Conservation (phyloP, 2,329 filamentous ascomycete species). For the Dactylonectria macrodidyma region DNA sequence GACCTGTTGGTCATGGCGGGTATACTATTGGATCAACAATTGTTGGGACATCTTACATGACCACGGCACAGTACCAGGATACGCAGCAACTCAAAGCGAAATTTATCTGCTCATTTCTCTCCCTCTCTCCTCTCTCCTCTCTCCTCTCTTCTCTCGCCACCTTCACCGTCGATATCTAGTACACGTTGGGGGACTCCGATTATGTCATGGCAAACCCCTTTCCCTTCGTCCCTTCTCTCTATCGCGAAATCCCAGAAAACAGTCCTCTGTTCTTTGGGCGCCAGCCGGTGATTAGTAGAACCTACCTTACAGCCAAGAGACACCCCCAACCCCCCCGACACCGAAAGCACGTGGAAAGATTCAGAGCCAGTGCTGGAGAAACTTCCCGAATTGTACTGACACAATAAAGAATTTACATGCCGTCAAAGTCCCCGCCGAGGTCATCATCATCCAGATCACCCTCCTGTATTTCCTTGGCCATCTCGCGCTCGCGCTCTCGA, state of each 20-base stretch:
- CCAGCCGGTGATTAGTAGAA: conserved; percentile 40
- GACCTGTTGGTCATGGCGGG: too few species aligned
- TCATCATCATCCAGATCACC: conserved; percentile 98
- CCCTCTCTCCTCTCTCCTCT: background rate
- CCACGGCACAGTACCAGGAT: background rate
- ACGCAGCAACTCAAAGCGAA: conserved; percentile 24
- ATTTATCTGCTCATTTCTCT: conserved; percentile 34
- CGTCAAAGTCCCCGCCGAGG: conserved; percentile 95
- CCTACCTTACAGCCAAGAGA: conserved; percentile 36
- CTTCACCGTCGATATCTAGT: conserved; percentile 43
- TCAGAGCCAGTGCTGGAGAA: conserved; percentile 28
- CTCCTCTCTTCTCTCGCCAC: conserved; percentile 4
- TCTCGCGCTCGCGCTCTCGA: conserved; percentile 94
- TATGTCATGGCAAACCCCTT: conserved; percentile 28
- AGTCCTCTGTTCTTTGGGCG: conserved; percentile 30
- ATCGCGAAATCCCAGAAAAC: conserved; percentile 35
- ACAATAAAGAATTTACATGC: conserved; percentile 74
- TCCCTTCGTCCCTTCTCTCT: conserved; percentile 31
- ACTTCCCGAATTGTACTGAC: conserved; percentile 33
- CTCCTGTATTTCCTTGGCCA: conserved; percentile 99
- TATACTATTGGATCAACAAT: too few species aligned
- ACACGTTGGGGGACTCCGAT: conserved; percentile 41
- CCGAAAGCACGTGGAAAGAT: conserved; percentile 26
- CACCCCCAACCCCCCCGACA: conserved; percentile 19
- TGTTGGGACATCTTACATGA: background rate